Evolutionary conservation across 2,329 filamentous ascomycete genomes (phyloP).

Genomic region (Plectosphaerella cucumerina): DNA sequence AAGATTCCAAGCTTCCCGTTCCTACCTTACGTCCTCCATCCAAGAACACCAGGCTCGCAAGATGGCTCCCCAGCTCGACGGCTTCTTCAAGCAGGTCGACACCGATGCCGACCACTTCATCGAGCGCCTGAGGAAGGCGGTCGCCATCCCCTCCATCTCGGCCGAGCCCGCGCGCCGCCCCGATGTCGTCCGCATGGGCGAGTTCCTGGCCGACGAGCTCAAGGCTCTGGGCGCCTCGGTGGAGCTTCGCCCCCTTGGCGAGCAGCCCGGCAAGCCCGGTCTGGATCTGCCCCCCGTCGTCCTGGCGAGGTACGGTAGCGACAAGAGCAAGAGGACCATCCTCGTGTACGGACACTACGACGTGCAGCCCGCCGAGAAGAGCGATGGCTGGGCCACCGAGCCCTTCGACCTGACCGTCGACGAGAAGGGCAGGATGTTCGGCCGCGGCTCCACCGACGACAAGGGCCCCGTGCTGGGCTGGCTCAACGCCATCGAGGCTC

Average conservation of each 20-base stretch:
- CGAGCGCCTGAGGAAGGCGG: constrained; percentile 82
- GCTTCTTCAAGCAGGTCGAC: constrained; percentile 92
- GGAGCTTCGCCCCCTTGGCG: constrained; percentile 80
- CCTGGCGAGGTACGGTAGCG: constrained; percentile 85
- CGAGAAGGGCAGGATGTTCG: constrained; percentile 91
- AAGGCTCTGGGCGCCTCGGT: constrained; percentile 80
- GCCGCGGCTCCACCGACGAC: constrained; percentile 92
- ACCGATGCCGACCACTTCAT: constrained; percentile 76
- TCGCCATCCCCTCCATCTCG: constrained; percentile 94
- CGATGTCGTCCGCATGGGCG: constrained; percentile 94
- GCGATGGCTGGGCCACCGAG: constrained; percentile 93
- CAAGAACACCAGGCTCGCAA: constrained; percentile 60
- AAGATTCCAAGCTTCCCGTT: constrained; percentile 18
- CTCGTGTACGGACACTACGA: constrained; percentile 99
- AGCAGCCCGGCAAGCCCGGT: constrained; percentile 86
- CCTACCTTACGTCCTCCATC: constrained; percentile 50
- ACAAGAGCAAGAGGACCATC: constrained; percentile 90
- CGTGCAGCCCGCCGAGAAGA: constrained; percentile 89
- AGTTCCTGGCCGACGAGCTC: constrained; percentile 83
- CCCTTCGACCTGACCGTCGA: constrained; percentile 87
- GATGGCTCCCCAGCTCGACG: constrained; percentile 88
- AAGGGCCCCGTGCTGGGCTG: constrained; percentile 97
- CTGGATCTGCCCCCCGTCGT: constrained; percentile 91
- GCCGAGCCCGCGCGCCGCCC: constrained; percentile 83
- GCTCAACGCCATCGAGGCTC: constrained; percentile 96